These are phyloP conservation scores for Hondaea fermentalgiana DNA, from an alignment of 108 stramenopile species.

Conservation along the genomic window DNA sequence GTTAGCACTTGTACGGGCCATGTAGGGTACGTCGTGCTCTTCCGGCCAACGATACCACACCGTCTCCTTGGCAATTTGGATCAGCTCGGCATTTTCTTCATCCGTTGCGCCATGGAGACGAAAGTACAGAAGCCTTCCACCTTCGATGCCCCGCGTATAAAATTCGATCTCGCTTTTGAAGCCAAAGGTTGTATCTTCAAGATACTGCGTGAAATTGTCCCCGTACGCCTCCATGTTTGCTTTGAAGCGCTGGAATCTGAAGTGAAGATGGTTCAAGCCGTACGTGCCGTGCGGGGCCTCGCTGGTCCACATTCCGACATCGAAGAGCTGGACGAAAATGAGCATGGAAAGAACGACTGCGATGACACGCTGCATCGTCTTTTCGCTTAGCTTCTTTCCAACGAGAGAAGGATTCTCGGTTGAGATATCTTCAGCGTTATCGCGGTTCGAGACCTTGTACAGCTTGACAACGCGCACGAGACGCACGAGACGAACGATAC, in stretches of 20 bases:
- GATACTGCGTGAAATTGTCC: constrained; percentile 20
- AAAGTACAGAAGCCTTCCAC: neutral
- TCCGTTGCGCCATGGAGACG: neutral
- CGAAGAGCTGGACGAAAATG: constrained; percentile 48
- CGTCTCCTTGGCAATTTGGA: neutral
- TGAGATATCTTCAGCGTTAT: neutral
- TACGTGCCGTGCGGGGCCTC: constrained; percentile 29
- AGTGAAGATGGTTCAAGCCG: constrained; percentile 31
- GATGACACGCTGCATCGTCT: constrained; percentile 61
- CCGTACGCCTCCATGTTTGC: constrained; percentile 33
- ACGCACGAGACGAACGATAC: constrained; percentile 58
- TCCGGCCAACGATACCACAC: neutral
- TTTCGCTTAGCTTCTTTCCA: constrained; percentile 60
- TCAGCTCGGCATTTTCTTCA: neutral
- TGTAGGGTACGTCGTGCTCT: neutral
- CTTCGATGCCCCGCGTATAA: neutral
- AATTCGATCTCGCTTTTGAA: neutral
- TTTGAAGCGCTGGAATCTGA: constrained; percentile 27
- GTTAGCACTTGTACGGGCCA: neutral
- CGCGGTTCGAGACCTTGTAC: constrained; percentile 35
- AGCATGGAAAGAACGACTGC: constrained; percentile 56
- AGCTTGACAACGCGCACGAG: constrained; percentile 60
- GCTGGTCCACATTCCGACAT: constrained; percentile 29
- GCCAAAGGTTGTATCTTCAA: neutral
- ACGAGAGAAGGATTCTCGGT: constrained; percentile 42